Base-by-base conservation (phyloP, 2,329 filamentous ascomycete genomes). In the Parafenestella ontariensis region DNA sequence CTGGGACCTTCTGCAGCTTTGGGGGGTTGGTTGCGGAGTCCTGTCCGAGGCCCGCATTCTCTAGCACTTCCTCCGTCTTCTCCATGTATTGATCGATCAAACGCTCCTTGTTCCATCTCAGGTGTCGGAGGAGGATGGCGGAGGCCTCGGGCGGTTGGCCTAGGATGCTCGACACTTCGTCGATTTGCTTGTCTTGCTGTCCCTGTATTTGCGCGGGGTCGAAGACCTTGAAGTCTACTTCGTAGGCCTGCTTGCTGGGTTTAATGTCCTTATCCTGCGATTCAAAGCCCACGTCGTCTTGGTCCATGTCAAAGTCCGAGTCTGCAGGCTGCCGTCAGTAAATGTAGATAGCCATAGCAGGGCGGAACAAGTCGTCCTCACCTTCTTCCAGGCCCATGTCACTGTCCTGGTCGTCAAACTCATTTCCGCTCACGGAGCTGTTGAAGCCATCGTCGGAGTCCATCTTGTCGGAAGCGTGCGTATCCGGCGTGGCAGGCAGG, bases 21-120 rank as follows among this genome's bases (percentile, higher is more conserved):
- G 91, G 89, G 10, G 84, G 82, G 10, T 74, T 69, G 20, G 56
- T 65, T 17, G 62, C 52, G 1, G 72, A 66, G 29, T 64, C 64
- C 49, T 87, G 84, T 31, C 88, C 89, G 26, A 99, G 79, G 0
- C 95, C 95, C 13, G 94, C 93, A 56, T 87, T 88, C 68, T 96
- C 92, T 29, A 98, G 80, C 2, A 95, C 86, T 69, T 89, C 86
- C 54, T 90, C 87, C 3, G 90, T 87, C 46, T 86, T 85, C 61
- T 99, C 94, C 93, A 99, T 97, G 76, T 98, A 98, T 61, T 92
- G 88, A 70, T 99, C 95, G 52, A 98, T 93, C 64, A 99, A 76
- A 34, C 91, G 88, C 74, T 99, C 95, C 75, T 96, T 95, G 77
- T 98, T 98, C 95, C 95, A 99, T 70, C 92, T 86, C 66, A 91